Percentiles rank a stretch among this genome's conserved stretches.
Conservation (phyloP, 164 flowering plant species). For the grape (Vitis vinifera) region ASM3070453v1 NC_081817.1:12389001-12389500, state of each 20-base stretch:
- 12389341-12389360: slow-evolving; percentile 29
- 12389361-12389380: slow-evolving; percentile 21
- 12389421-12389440: slow-evolving; percentile 34
- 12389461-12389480: slow-evolving; percentile 22
- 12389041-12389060: slow-evolving; percentile 33
- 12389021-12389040: slow-evolving; percentile 35
- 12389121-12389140: slow-evolving; percentile 51
- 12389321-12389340: slow-evolving; percentile 15
- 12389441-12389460: slow-evolving; percentile 22
- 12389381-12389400: slow-evolving; percentile 19
- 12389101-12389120: slow-evolving; percentile 47
- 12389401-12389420: slow-evolving; percentile 42
- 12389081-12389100: slow-evolving; percentile 47
- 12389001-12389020: slow-evolving; percentile 23
- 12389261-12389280: slow-evolving; percentile 20
- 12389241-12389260: slow-evolving; percentile 28
- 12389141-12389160: slow-evolving; percentile 64
- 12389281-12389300: slow-evolving; percentile 30
- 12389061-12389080: slow-evolving; percentile 35
- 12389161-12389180: slow-evolving; percentile 68
- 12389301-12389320: slow-evolving; percentile 14
- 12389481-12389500: slow-evolving; percentile 28
- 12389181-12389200: slow-evolving; percentile 64
- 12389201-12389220: slow-evolving; percentile 65
- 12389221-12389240: slow-evolving; percentile 35